These are phyloP conservation scores for Neofusicoccum sp. DNA, from an alignment of 2,329 filamentous ascomycete genomes.

Conservation along the genomic window DNA sequence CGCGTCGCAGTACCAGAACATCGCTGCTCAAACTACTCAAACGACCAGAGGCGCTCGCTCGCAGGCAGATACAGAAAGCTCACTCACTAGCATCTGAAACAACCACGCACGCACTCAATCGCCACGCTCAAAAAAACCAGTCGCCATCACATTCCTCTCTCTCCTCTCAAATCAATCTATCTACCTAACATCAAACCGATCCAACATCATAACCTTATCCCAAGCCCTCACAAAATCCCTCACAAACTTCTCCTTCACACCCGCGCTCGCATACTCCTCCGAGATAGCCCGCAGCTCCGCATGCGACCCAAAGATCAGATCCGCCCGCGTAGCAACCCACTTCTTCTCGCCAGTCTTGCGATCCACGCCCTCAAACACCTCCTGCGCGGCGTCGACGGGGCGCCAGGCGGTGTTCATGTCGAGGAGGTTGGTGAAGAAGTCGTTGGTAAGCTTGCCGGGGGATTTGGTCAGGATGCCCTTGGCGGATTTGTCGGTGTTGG, in stretches of 20 bases:
- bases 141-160: no score
- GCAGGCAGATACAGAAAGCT: no score
- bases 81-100: no score
- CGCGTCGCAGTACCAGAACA: no score
- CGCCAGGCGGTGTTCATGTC: slow-evolving; percentile 67
- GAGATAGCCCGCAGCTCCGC: slow-evolving; percentile 68
- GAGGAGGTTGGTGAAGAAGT: slow-evolving; percentile 79
- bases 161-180: no score
- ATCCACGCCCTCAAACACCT: slow-evolving; percentile 63
- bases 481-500: slow-evolving; percentile 69
- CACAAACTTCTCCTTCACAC: slow-evolving; percentile 62
- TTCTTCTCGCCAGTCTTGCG: slow-evolving; percentile 64
- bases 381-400: slow-evolving; percentile 47
- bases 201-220: slow-evolving; percentile 72
- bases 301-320: slow-evolving; percentile 72
- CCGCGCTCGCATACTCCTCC: slow-evolving; percentile 65
- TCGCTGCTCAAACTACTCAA: no score
- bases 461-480: slow-evolving; percentile 67
- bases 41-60: no score
- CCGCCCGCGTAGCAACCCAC: slow-evolving; percentile 67
- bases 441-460: slow-evolving; percentile 70
- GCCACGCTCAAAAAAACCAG: no score
- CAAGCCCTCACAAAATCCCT: slow-evolving; percentile 70
- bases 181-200: slow-evolving; percentile 59
- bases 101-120: no score